These are phyloP conservation scores for Aspergillus conjunctus DNA, from an alignment of 495 filamentous ascomycete species.

Conservation along the genomic window DNA sequence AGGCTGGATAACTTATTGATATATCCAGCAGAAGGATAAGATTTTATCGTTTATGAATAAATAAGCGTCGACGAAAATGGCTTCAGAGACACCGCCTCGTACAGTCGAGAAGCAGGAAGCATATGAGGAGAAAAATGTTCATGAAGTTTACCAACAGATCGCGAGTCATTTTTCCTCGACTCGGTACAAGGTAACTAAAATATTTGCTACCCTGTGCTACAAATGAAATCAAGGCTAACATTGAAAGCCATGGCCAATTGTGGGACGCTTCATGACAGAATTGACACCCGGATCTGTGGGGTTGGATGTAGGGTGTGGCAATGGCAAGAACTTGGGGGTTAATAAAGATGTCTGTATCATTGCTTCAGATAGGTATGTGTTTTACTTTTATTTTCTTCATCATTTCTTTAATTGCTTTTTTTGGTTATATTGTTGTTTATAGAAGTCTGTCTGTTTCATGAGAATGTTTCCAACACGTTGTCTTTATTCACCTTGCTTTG, in stretches of 20 bases:
- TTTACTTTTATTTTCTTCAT: slow-evolving; percentile 12
- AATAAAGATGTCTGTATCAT: slow-evolving; percentile 80
- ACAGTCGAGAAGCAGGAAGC: slow-evolving; percentile 28
- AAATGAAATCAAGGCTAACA: neutral
- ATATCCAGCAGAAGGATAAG: too few relatives aligned
- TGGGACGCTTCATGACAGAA: slow-evolving; percentile 74
- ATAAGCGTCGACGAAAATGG: slow-evolving; percentile 19
- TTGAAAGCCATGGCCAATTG: slow-evolving; percentile 83
- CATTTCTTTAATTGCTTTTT: slow-evolving; percentile 10
- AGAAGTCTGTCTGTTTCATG: neutral
- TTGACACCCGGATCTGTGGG: slow-evolving; percentile 75
- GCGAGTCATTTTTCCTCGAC: slow-evolving; percentile 94
- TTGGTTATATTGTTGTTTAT: neutral
- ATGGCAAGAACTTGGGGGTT: slow-evolving; percentile 90
- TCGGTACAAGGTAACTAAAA: slow-evolving; percentile 71
- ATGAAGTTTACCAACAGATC: slow-evolving; percentile 92
- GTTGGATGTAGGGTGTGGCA: slow-evolving; percentile 87
- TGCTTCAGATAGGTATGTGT: slow-evolving; percentile 76
- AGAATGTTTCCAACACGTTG: slow-evolving; percentile 1
- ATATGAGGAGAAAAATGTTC: slow-evolving; percentile 87
- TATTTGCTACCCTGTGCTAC: neutral
- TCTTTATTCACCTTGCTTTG: slow-evolving; percentile 15
- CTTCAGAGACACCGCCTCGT: slow-evolving; percentile 3
- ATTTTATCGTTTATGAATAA: neutral
- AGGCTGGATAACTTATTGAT: too few relatives aligned